A percentile compares a stretch with the other conserved stretches of the same genome.
These are phyloP conservation scores for Bryum argenteum DNA, from an alignment of 225 moss, liverwort and hornwort genomes.

Conservation along the genomic window DNA sequence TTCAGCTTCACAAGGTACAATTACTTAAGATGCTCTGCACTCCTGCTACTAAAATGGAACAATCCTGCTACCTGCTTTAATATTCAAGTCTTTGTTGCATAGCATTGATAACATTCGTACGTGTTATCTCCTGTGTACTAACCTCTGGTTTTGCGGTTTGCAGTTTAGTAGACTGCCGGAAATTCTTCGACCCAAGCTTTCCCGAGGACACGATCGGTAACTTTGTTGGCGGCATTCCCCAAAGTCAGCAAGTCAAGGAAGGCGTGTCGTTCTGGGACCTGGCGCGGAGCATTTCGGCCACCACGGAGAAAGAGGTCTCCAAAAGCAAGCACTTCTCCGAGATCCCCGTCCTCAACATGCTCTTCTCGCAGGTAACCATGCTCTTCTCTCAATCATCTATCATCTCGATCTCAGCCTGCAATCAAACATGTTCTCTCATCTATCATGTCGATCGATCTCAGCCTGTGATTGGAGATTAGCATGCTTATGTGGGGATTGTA, in stretches of 20 bases:
- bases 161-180: constrained; percentile 68
- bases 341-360: constrained; percentile 89
- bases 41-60: no score
- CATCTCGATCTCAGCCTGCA: no score
- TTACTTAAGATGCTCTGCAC: no score
- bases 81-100: no score
- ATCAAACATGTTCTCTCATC: no score
- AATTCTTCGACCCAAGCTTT: constrained; percentile 63
- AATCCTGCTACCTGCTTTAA: no score
- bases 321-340: constrained; percentile 77
- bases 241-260: constrained; percentile 62
- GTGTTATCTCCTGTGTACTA: no score
- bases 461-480: no score
- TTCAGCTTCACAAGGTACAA: constrained; percentile 74
- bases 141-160: background rate
- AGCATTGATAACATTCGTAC: no score
- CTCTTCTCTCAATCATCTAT: background rate
- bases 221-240: constrained; percentile 64
- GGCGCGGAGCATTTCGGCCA: constrained; percentile 59
- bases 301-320: constrained; percentile 57
- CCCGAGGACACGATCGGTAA: constrained; percentile 54
- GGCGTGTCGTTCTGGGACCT: constrained; percentile 78
- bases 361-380: constrained; percentile 46
- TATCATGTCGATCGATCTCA: no score
- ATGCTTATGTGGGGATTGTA: no score